Conservation (phyloP, 2,329 filamentous ascomycete species). For the Phyllosticta citribraziliensis region DNA sequence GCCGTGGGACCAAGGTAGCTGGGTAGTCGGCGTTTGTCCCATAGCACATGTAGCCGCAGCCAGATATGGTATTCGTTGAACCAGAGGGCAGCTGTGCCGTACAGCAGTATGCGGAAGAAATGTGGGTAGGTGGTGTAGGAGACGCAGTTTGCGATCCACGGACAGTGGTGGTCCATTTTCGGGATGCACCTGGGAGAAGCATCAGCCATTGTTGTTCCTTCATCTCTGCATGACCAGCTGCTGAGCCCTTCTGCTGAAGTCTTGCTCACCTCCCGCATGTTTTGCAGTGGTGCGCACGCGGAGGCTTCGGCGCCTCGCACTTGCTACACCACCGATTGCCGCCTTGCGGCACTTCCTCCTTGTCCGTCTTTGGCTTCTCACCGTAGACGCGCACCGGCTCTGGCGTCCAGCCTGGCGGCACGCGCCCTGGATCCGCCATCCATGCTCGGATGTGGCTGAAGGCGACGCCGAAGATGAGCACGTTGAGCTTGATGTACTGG, state of each 20-base stretch:
- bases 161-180: conserved; percentile 81
- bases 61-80: conserved; percentile 55
- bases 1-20: conserved; percentile 61
- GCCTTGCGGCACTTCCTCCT: conserved; percentile 8
- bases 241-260: neutral
- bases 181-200: conserved; percentile 50
- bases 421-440: conserved; percentile 46
- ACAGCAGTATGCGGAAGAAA: conserved; percentile 69
- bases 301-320: conserved; percentile 64
- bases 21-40: conserved; percentile 56
- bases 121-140: conserved; percentile 73
- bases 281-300: conserved; percentile 72
- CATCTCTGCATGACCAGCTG: neutral
- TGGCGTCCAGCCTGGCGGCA: conserved; percentile 37
- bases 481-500: conserved; percentile 57
- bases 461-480: conserved; percentile 53
- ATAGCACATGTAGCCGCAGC: conserved; percentile 50
- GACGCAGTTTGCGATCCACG: conserved; percentile 77
- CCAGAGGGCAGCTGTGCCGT: conserved; percentile 52
- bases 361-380: conserved; percentile 27
- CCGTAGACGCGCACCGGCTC: conserved; percentile 18
- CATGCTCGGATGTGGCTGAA: conserved; percentile 60
- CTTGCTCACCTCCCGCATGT: conserved; percentile 50
- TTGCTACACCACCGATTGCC: conserved; percentile 60
- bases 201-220: neutral